These are phyloP conservation scores for Chytriomyces hyalinus DNA, from an alignment of 192 early-diverging fungal species.

Conservation along the genomic window DNA sequence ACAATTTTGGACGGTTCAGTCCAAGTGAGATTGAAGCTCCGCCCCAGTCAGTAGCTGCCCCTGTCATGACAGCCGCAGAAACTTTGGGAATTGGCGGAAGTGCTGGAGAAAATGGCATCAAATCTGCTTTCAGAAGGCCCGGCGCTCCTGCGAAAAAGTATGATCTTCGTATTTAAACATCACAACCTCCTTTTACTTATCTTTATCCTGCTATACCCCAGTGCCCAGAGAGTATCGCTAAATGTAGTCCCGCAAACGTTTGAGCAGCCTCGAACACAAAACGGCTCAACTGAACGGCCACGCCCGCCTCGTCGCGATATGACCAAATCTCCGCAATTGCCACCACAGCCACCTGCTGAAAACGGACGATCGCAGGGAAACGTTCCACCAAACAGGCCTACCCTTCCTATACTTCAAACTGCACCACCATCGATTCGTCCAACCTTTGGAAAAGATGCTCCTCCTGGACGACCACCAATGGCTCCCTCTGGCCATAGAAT, in stretches of 20 bases:
- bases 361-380: too few species aligned
- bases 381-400: not conserved
- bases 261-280: not conserved
- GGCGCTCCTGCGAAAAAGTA: not conserved
- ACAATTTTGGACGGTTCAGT: not conserved
- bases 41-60: not conserved
- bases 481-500: not conserved
- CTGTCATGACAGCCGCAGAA: not conserved
- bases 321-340: too few species aligned
- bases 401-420: not conserved
- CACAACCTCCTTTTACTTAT: not conserved
- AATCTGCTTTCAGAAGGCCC: not conserved
- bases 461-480: not conserved
- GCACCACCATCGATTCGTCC: not conserved
- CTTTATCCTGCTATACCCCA: not conserved
- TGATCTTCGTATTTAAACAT: not conserved
- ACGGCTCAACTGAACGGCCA: not conserved
- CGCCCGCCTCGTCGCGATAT: not conserved
- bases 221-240: not conserved
- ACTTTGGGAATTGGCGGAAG: not conserved
- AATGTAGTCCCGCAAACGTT: not conserved
- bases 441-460: not conserved
- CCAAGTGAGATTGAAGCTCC: not conserved
- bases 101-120: not conserved
- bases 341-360: not conserved